A percentile compares a stretch with the other conserved stretches of the same genome.
Evolutionary conservation across 163 green algal genomes (phyloP).

Genomic region (Volvox carteri): DNA sequence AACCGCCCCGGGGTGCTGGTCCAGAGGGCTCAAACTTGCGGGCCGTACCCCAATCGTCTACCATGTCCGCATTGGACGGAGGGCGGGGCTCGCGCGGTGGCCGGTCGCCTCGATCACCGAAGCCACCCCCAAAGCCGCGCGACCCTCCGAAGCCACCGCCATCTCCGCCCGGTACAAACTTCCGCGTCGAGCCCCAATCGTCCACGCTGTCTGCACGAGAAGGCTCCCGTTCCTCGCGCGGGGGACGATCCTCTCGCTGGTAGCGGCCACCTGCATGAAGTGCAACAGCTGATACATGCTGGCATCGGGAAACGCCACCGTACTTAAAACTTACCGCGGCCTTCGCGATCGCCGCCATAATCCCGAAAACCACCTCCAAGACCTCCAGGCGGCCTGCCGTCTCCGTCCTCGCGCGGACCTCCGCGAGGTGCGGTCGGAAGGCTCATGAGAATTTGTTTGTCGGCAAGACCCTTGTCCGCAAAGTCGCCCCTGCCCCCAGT

Average conservation of each 20-base stretch:
- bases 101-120: slow-evolving; percentile 38
- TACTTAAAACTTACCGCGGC: slow-evolving; percentile 20
- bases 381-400: not conserved
- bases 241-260: slow-evolving; percentile 45
- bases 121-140: slow-evolving; percentile 53
- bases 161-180: slow-evolving; percentile 67
- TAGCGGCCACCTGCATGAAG: slow-evolving; percentile 21
- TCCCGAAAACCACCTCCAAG: slow-evolving; percentile 79
- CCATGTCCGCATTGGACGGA: slow-evolving; percentile 49
- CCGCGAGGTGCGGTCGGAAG: slow-evolving; percentile 78
- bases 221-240: slow-evolving; percentile 52
- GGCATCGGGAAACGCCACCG: too few species aligned
- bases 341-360: slow-evolving; percentile 64
- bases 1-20: slow-evolving; percentile 41
- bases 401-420: slow-evolving; percentile 67
- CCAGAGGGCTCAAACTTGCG: slow-evolving; percentile 66
- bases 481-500: not conserved
- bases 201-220: slow-evolving; percentile 66
- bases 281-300: not conserved
- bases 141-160: slow-evolving; percentile 45
- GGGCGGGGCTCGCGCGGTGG: slow-evolving; percentile 42
- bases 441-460: slow-evolving; percentile 69
- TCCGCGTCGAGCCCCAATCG: slow-evolving; percentile 77
- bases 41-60: slow-evolving; percentile 70
- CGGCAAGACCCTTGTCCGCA: slow-evolving; percentile 38